Conservation (phyloP, 2,329 filamentous ascomycete species). For the Sporothrix mexicana region DNA sequence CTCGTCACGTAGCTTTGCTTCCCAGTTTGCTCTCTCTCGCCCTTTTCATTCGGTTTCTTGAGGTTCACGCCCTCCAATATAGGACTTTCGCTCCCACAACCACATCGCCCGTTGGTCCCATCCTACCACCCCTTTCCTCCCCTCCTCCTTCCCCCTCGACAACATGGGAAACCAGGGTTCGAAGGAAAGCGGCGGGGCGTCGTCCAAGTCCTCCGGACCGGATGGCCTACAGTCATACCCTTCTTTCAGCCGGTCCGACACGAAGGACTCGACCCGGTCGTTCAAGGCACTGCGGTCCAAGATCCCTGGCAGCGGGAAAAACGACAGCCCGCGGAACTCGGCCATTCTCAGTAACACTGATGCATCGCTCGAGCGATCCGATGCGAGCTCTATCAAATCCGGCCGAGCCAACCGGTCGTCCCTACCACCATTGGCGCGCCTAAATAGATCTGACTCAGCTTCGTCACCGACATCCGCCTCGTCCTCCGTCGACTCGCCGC, state of each 20-base stretch:
- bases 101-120: neutral
- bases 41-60: constrained; percentile 19
- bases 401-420: constrained; percentile 64
- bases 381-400: constrained; percentile 77
- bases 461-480: constrained; percentile 49
- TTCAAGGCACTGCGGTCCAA: constrained; percentile 86
- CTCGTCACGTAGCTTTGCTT: constrained; percentile 14
- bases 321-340: constrained; percentile 82
- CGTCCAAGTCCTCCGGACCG: constrained; percentile 57
- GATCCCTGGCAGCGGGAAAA: constrained; percentile 75
- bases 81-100: neutral
- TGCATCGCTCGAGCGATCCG: constrained; percentile 65
- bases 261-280: constrained; percentile 87
- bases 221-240: constrained; percentile 82
- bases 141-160: constrained; percentile 37
- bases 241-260: constrained; percentile 90
- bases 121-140: constrained; percentile 38
- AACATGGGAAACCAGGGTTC: constrained; percentile 79
- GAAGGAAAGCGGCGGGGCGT: constrained; percentile 58
- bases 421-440: constrained; percentile 46
- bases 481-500: constrained; percentile 51
- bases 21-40: constrained; percentile 31
- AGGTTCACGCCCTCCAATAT: constrained; percentile 5
- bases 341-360: constrained; percentile 69
- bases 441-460: constrained; percentile 53